Conservation (phyloP, 2,329 filamentous ascomycete genomes). For the Paraphoma chrysanthemicola region DNA sequence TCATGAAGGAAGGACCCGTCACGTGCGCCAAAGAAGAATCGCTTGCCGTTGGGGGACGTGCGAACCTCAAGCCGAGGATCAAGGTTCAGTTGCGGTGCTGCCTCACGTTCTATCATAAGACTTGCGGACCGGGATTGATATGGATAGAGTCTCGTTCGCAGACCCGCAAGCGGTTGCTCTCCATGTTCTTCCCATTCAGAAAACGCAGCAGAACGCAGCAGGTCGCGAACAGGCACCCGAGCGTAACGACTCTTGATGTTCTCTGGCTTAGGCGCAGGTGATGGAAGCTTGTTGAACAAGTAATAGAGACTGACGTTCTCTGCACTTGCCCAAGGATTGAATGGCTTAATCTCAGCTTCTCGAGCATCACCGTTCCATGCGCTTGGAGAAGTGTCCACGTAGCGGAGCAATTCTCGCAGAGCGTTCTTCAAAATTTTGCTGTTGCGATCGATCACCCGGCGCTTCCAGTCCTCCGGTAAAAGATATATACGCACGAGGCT, state of each 20-base stretch:
- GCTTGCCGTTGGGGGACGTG: constrained; percentile 64
- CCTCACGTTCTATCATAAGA: constrained; percentile 83
- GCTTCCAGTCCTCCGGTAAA: constrained; percentile 70
- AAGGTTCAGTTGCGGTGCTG: constrained; percentile 66
- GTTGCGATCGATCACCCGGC: constrained; percentile 59
- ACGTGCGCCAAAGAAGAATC: constrained; percentile 75
- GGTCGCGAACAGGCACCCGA: constrained; percentile 60
- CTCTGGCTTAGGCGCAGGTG: constrained; percentile 66
- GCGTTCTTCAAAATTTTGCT: constrained; percentile 54
- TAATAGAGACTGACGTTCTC: constrained; percentile 67
- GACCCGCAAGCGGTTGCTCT: constrained; percentile 55
- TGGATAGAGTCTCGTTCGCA: constrained; percentile 72
- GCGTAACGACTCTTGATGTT: constrained; percentile 59
- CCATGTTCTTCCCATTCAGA: constrained; percentile 41
- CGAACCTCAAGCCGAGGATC: constrained; percentile 75
- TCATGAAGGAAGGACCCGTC: constrained; percentile 67
- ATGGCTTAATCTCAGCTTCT: constrained; percentile 26
- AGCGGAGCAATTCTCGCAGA: constrained; percentile 58
- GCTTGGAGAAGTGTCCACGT: constrained; percentile 62
- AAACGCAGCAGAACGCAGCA: constrained; percentile 54
- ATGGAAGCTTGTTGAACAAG: constrained; percentile 76
- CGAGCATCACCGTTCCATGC: constrained; percentile 62
- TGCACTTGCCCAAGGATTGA: constrained; percentile 50
- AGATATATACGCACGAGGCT: constrained; percentile 63
- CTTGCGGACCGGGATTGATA: constrained; percentile 84